These are phyloP conservation scores for Lachancea lanzarotensis DNA, from an alignment of 805 yeast genomes.

Conservation along the genomic window DNA sequence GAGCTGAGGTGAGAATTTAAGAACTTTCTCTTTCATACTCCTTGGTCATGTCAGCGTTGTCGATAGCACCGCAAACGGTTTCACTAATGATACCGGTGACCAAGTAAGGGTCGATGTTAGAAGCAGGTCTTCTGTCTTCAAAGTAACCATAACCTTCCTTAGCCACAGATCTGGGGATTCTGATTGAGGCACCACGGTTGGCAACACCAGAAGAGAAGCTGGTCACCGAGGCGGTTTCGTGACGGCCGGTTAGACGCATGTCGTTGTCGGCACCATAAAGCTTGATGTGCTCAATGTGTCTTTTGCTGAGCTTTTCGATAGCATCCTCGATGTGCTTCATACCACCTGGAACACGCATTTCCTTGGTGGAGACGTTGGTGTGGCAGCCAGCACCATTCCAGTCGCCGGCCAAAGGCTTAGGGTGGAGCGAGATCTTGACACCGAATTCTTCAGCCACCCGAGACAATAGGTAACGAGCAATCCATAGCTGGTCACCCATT, in stretches of 20 bases:
- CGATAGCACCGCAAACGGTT: constrained; percentile 90
- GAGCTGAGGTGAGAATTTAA: background rate
- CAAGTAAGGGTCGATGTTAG: constrained; percentile 97
- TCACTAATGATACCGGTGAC: constrained; percentile 98
- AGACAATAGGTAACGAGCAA: constrained; percentile 85
- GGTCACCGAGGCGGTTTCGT: constrained; percentile 94
- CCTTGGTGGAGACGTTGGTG: constrained; percentile 91
- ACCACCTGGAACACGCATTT: constrained; percentile 94
- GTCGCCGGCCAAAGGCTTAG: constrained; percentile 97
- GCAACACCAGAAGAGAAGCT: constrained; percentile 95
- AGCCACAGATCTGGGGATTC: constrained; percentile 98
- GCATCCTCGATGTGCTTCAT: constrained; percentile 91
- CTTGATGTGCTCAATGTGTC: constrained; percentile 94
- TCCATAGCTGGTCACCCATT: constrained; percentile 98
- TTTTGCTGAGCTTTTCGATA: constrained; percentile 84
- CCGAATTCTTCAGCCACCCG: constrained; percentile 99
- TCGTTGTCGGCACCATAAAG: constrained; percentile 95
- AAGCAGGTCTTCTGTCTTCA: constrained; percentile 99
- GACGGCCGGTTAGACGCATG: constrained; percentile 93
- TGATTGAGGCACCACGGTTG: constrained; percentile 97
- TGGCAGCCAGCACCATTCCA: constrained; percentile 99
- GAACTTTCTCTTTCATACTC: constrained; percentile 46
- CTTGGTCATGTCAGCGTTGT: constrained; percentile 91
- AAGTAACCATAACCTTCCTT: constrained; percentile 97
- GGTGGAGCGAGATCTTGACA: constrained; percentile 97